Base-by-base conservation (phyloP, 352 stramenopile species). In the Phytophthora vignae region DNA sequence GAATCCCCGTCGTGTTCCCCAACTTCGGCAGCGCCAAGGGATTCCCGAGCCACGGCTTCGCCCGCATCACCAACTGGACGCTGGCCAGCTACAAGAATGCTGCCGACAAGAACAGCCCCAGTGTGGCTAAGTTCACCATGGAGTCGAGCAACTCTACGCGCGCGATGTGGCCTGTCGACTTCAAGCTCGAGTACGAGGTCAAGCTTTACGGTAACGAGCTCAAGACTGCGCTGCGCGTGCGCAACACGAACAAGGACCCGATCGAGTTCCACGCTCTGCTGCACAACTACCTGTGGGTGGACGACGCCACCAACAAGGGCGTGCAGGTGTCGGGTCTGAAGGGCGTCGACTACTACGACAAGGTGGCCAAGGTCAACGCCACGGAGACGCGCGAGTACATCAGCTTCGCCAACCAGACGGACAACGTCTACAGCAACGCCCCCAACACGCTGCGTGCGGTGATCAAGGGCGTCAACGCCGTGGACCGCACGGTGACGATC, bases 191-290 rank as follows among this genome's bases (percentile, higher is more conserved):
- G 22, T 96, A 94, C 68, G 69, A 81, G 31, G 79, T 98, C 8
- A 83, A 81, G 29, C 73, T 98, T 46, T 73, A 81, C 57, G 70
- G 60, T 1, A 72, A 83, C 33, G 68, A 76, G 27, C 79, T 98
- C 12, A 78, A 80, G 12, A 98, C 87, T 10, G 85, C 73, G 25
- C 69, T 98, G 36, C 71, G 73, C 55, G 84, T 98, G 17, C 81
- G 89, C 60, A 99, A 99, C 88, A 96, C 73, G 33, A 88, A 84
- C 52, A 69, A 67, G 19, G 50, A 48, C 8, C 74, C 86, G 67
- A 98, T 98, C 60, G 66, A 87, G 33, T 98, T 98, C 81, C 94
- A 99, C 68, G 87, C 92, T 49, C 72, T 99, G 31, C 79, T 98
- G 29, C 96, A 99, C 81, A 98, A 95, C 38, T 99, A 99, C 78